A percentile compares a stretch with the other conserved stretches of the same genome.
Evolutionary conservation across 1,284 basidiomycete species (phyloP).

Genomic region (Naganishia cerealis): DNA sequence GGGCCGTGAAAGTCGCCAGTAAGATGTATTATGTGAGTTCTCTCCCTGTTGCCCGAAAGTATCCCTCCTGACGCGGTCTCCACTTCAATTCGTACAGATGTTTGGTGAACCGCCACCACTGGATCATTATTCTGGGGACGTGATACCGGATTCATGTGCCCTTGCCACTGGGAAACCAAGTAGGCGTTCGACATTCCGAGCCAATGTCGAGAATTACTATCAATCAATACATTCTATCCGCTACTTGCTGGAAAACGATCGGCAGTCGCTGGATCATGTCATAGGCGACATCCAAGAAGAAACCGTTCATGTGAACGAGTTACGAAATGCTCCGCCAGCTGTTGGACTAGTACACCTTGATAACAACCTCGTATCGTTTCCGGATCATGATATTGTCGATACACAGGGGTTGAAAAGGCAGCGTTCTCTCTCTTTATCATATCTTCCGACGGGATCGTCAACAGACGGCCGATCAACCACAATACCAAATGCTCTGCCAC

Average conservation of each 20-base stretch:
- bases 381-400: not conserved
- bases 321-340: not conserved
- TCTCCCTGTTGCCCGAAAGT: not conserved
- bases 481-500: not conserved
- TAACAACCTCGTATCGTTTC: not conserved
- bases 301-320: not conserved
- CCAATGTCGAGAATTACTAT: constrained; percentile 12
- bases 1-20: constrained; percentile 21
- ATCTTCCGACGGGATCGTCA: not conserved
- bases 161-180: not conserved
- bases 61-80: not conserved
- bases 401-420: not conserved
- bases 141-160: too few relatives aligned
- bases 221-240: constrained; percentile 14
- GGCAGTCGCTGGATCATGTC: not conserved
- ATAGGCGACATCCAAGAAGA: constrained; percentile 7
- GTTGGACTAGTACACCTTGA: not conserved
- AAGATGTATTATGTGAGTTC: constrained; percentile 17
- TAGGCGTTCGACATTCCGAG: not conserved
- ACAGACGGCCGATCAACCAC: not conserved
- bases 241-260: constrained; percentile 20
- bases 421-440: constrained; percentile 7
- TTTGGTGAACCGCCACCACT: constrained; percentile 9
- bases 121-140: not conserved
- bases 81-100: not conserved